phyloP scores from a whole-genome alignment of 2,329 filamentous ascomycete species.

The Calycina herbarum region DNA sequence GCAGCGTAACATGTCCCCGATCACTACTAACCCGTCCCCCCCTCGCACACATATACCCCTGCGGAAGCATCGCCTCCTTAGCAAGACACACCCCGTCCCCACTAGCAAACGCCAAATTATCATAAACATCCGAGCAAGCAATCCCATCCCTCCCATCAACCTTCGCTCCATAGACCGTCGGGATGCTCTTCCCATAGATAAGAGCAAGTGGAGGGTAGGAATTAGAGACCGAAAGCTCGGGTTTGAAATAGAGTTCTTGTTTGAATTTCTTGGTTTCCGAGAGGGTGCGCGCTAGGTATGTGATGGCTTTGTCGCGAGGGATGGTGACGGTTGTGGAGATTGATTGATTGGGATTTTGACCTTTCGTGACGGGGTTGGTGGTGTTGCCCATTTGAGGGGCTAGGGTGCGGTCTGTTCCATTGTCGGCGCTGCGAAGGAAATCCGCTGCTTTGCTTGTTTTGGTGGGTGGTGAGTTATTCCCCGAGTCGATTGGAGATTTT shows the following conservation, averaged over 20 bases:
- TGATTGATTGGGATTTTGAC: slow-evolving; percentile 31
- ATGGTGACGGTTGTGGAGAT: slow-evolving; percentile 37
- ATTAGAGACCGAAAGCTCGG: slow-evolving; percentile 63
- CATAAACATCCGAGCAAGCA: slow-evolving; percentile 74
- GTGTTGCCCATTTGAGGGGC: slow-evolving; percentile 28
- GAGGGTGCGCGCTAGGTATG: slow-evolving; percentile 76
- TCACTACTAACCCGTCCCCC: slow-evolving; percentile 78
- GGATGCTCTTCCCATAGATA: slow-evolving; percentile 83
- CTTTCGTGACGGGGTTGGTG: slow-evolving; percentile 27
- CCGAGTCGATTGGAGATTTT: slow-evolving; percentile 30
- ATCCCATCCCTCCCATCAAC: slow-evolving; percentile 75
- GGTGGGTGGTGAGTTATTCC: slow-evolving; percentile 23
- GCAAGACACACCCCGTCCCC: slow-evolving; percentile 90
- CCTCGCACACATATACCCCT: slow-evolving; percentile 72
- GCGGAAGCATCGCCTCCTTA: slow-evolving; percentile 79
- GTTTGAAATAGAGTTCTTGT: slow-evolving; percentile 64
- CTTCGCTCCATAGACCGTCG: slow-evolving; percentile 79
- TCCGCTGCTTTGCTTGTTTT: slow-evolving; percentile 33
- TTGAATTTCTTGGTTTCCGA: slow-evolving; percentile 74
- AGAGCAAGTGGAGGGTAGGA: slow-evolving; percentile 78
- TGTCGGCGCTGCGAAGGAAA: slow-evolving; percentile 26
- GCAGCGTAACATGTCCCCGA: slow-evolving; percentile 80
- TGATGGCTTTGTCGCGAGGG: slow-evolving; percentile 41
- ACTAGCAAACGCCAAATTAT: slow-evolving; percentile 80
- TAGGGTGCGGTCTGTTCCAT: slow-evolving; percentile 33